Evolutionary conservation across 371 early-diverging fungal genomes (phyloP), one percentile per base, ranked within the genome.

Genomic region (Choanephora cucurbitarum): DNA sequence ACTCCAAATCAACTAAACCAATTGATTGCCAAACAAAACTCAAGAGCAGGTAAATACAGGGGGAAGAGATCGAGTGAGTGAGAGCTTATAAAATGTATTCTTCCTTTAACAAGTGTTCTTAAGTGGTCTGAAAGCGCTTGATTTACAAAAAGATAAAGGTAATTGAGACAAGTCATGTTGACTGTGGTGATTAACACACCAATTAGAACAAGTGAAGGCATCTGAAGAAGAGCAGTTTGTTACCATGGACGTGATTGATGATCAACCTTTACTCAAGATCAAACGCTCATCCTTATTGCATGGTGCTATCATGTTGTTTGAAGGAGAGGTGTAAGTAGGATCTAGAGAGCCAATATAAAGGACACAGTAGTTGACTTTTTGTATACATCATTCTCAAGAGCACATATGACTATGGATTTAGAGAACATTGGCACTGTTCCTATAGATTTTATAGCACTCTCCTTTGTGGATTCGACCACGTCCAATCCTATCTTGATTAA

Each of bases 301-400:
- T 47, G 80, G 82, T 32, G 88, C 92, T 8, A 70, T 88, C 8
- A 90, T 90, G 89, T 67, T 92, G 13, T 92, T 83, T 63, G 91
- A 91, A 62, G 93, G 91, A 34, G 93, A 92, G 72, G 71, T 73
- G 89, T 89, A 70, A 31, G 75, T 55, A n/a, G n/a, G n/a, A n/a
- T 15, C 42, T 0, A 9, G 22, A 39, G 37, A n/a, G 32, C 22
- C 0, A 15, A 34, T 33, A n/a, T 18, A 46, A 13, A n/a, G n/a
- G n/a, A n/a, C n/a, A n/a, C n/a, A n/a, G n/a, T n/a, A 40, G 9
- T 18, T 0, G 18, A 28, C 49, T 31, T 10, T 11, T 14, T 44
- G n/a, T n/a, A n/a, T n/a, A n/a, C n/a, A n/a, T n/a, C n/a, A 37
- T 44, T 37, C 14, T 28, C 13, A 62, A 83, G 81, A 57, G 83